Base-by-base conservation (phyloP, 2,329 filamentous ascomycete genomes). In the Hymenoscyphus infarciens region DNA sequence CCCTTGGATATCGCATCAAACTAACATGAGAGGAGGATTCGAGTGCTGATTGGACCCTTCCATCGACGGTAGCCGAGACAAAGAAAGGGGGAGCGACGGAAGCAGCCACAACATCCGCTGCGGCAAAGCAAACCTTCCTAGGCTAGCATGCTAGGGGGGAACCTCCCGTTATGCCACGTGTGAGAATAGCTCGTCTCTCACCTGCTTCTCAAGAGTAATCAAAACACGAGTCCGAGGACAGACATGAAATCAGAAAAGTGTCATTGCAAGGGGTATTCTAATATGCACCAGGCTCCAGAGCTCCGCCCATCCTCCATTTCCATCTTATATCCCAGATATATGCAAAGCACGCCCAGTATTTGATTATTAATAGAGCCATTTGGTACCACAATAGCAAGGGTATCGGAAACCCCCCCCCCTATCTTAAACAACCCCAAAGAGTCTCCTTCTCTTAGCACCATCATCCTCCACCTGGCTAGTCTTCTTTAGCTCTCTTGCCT, bases 401-500 rank as follows among this genome's bases (percentile, higher is more conserved):
- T 19, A 25, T 10, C 2, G 29, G n/a, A 19, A 56, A 27, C 15
- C 19, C 16, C 29, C 19, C 16, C 29, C 33, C 8, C 27, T 29
- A 25, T 38, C 19, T 38, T 52, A 57, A 8, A 49, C 42, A 45
- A 72, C 59, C 33, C 64, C 68, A 55, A 72, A 69, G 31, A 71
- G 38, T 16, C 62, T 69, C 49, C 64, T 54, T 49, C 68, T 64
- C 60, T 59, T 67, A 33, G 58, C 60, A 3, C 62, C 62, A 56
- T 60, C 65, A 31, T 60, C 61, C 38, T 67, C 57, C 5, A 53
- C 45, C 58, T 53, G 38, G n/a, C 31, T 56, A 10, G 19, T 56
- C 13, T 57, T 16, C n/a, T 63, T 56, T 10, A 38, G 33, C 45
- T 61, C 59, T 57, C 61, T 78, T 7, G 66, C 71, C 60, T 74